A percentile compares a stretch with the other conserved stretches of the same genome.
These are phyloP conservation scores for Starmerella gropengiesseri DNA, from an alignment of 805 yeast genomes.

Conservation along the genomic window DNA sequence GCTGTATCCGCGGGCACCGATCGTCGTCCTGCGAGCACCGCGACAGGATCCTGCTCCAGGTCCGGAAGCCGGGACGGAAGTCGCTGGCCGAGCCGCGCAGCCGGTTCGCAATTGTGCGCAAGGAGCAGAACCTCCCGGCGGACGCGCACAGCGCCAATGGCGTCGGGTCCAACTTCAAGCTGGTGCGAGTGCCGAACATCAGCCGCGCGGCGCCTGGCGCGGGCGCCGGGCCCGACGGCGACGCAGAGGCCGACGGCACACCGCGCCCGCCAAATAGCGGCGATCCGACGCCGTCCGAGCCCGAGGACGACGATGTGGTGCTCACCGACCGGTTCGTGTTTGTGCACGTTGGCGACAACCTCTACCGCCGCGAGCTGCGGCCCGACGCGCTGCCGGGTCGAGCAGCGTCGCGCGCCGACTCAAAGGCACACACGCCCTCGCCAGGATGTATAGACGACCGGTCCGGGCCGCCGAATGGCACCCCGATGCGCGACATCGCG, in stretches of 20 bases:
- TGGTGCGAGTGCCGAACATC: constrained; percentile 1
- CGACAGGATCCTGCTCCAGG: constrained; percentile 68
- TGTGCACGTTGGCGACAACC: constrained; percentile 29
- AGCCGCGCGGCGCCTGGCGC: neutral
- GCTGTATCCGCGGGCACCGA: constrained; percentile 85
- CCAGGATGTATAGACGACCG: neutral
- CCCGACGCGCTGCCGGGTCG: constrained; percentile 3
- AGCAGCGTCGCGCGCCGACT: neutral
- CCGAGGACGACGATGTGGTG: constrained; percentile 20
- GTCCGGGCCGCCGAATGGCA: neutral
- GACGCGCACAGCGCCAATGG: constrained; percentile 2
- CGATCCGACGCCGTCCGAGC: neutral
- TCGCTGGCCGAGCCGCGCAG: constrained; percentile 17
- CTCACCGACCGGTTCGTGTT: constrained; percentile 24
- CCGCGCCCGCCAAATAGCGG: neutral
- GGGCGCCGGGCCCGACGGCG: neutral
- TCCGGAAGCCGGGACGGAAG: constrained; percentile 78
- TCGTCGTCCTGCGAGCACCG: constrained; percentile 79
- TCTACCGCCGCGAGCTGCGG: constrained; percentile 26
- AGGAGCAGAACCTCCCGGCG: constrained; percentile 1
- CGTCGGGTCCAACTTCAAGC: constrained; percentile 10
- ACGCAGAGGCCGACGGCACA: no score
- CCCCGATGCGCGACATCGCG: neutral
- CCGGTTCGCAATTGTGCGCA: constrained; percentile 15
- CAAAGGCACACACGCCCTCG: neutral